Evolutionary conservation across 2,329 filamentous ascomycete genomes (phyloP), one percentile per base, ranked within the genome.

Genomic region (Parascedosporium putredinis): DNA sequence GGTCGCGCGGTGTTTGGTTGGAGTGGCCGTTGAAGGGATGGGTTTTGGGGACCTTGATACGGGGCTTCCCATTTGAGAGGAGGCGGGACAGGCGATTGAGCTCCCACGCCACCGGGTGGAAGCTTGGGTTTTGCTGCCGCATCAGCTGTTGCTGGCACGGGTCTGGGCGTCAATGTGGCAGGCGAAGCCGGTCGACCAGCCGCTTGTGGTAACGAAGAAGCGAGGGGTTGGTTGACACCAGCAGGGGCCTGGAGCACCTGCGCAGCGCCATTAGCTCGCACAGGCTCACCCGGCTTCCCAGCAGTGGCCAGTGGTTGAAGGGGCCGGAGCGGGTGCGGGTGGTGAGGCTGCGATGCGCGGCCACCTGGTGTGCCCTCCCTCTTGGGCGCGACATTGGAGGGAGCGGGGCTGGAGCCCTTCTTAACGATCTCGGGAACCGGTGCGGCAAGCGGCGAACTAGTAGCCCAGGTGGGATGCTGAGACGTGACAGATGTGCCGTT

Each of bases 351-450:
- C 5, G 27, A 29, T n/a, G 27, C 22, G n/a, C 27, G 25, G 34
- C 18, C n/a, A 18, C 27, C 25, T 14, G 45, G 25, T 22, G 16
- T 9, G n/a, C 10, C 27, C 8, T 50, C 48, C 14, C 16, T 34
- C 40, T 50, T 50, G 8, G 48, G 40, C 3, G 40, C 10, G 7
- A 42, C 12, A 14, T 12, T 44, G 10, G 44, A 24, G 20, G 24
- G 42, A 18, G 18, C 33, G n/a, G 49, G 49, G 18, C 25, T 49
- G 8, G 25, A 22, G 24, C 18, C 48, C 25, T 51, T 53, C 47
- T 53, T 53, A n/a, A 44, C 25, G 7, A 33, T 34, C 24, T 53
- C 52, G 14, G 50, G 52, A 31, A 42, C 47, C 4, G 52, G 52
- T 1, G 47, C 47, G 20, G 52, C 50, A 23, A 53, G 47, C 2